Conservation (phyloP, 768 basidiomycete genomes). For the Sporobolomyces roseus region DNA sequence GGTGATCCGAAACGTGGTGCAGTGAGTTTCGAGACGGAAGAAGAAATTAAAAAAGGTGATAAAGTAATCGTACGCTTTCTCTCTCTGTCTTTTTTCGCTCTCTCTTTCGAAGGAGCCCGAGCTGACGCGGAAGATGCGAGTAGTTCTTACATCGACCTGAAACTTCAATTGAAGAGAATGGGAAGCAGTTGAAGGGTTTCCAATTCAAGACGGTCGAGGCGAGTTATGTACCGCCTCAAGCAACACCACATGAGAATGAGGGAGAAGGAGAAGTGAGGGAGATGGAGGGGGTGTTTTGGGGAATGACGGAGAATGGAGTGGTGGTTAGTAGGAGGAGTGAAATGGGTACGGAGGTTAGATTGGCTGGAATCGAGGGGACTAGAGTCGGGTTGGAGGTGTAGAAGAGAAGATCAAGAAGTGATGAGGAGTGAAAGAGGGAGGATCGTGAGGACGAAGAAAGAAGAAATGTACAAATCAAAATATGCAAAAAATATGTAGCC, state of each 20-base stretch:
- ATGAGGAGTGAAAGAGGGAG: too few relatives aligned
- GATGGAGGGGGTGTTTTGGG: background rate
- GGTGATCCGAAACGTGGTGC: constrained; percentile 38
- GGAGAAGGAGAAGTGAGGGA: background rate
- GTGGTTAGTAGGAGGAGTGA: background rate
- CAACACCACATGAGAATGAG: background rate
- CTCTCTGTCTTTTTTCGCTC: background rate
- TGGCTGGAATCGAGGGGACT: constrained; percentile 3
- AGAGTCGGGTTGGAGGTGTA: background rate
- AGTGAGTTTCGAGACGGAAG: constrained; percentile 37
- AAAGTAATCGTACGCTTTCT: constrained; percentile 25
- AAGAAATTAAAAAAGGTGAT: constrained; percentile 19
- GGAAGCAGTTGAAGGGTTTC: background rate
- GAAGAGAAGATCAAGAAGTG: background rate
- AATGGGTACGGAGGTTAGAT: constrained; percentile 4
- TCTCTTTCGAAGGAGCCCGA: background rate
- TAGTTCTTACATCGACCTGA: constrained; percentile 31
- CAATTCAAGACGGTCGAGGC: background rate
- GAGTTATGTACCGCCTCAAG: background rate
- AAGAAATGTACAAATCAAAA: too few relatives aligned
- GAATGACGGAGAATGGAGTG: constrained; percentile 4
- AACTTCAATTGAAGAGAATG: background rate
- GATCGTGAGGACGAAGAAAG: too few relatives aligned
- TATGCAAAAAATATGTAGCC: too few relatives aligned
- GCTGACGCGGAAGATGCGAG: background rate